These are phyloP conservation scores for Penicillium psychrofluorescens DNA, from an alignment of 495 filamentous ascomycete genomes.

Conservation along the genomic window DNA sequence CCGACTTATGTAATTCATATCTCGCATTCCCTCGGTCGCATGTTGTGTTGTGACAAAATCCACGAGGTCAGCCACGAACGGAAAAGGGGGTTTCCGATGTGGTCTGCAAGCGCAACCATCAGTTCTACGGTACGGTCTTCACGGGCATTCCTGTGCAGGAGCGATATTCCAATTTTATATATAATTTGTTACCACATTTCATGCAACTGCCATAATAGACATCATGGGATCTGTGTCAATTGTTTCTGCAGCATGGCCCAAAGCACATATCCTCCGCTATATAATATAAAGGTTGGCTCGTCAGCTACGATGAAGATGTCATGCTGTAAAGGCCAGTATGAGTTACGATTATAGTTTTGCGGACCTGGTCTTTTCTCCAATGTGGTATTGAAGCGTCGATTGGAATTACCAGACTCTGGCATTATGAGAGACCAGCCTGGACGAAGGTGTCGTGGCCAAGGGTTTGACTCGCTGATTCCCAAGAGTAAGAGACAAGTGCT, in stretches of 20 bases:
- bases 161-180: neutral
- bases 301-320: neutral
- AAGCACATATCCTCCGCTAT: constrained; percentile 17
- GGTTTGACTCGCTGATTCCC: too few relatives aligned
- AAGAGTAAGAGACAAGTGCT: too few relatives aligned
- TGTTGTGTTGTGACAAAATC: too few relatives aligned
- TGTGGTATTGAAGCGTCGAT: too few relatives aligned
- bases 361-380: neutral
- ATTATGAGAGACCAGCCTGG: neutral
- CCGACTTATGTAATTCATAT: too few relatives aligned
- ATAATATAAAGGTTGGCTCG: neutral
- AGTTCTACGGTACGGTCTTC: neutral
- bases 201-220: neutral
- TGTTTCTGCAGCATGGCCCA: constrained; percentile 15
- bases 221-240: neutral
- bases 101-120: neutral
- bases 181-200: neutral
- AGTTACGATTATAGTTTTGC: neutral
- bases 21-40: too few relatives aligned
- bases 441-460: too few relatives aligned
- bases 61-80: too few relatives aligned
- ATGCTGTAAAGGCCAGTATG: neutral
- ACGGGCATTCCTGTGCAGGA: neutral
- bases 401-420: neutral
- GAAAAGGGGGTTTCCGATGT: too few relatives aligned